Base-by-base conservation (phyloP, 2,329 filamentous ascomycete species). In the Hymenoscyphus scutula region DNA sequence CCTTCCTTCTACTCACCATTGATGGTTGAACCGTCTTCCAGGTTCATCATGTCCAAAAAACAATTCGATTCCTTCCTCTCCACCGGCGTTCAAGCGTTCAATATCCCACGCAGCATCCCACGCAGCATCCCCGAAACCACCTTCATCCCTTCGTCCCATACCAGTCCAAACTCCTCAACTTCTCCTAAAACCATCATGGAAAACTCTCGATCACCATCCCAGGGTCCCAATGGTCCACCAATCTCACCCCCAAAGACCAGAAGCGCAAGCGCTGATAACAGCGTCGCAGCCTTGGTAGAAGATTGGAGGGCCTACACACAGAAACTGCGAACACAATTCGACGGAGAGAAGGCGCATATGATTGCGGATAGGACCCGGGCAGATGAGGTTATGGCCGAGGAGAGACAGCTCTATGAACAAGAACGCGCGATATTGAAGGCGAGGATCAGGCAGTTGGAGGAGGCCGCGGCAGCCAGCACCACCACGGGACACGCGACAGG, bases 301-400 rank as follows among this genome's bases (percentile, higher is more conserved):
- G 69, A 75, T 59, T 75, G 70, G 69, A 62, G 73, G 34, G 62
- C 56, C 17, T 74, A 73, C 57, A 71, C 72, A 0, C 64, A 69
- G 59, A 73, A 69, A 48, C 48, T 74, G 30, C 62, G 72, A 57
- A 64, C 55, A 30, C 73, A 75, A 60, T 62, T 60, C 59, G 66
- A 73, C 54, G 73, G 73, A 48, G 73, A 74, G 64, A 67, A 68
- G 61, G 68, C 69, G 57, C 73, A 75, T 56, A 71, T 74, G 65
- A 41, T 60, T 32, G 73, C 72, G 6, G 73, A 74, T 53, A 53
- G 72, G 59, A 64, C 63, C 13, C 64, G 72, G 30, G 62, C 65
- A 30, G 69, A 73, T 38, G 73, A 75, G 55, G 65, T 74, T 2
- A 72, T 73, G 67, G 70, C 64, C 1, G 73, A 74, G 59, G 73